Base-by-base conservation (phyloP, 2,329 filamentous ascomycete genomes). In the Lachnum nothofagi region DNA sequence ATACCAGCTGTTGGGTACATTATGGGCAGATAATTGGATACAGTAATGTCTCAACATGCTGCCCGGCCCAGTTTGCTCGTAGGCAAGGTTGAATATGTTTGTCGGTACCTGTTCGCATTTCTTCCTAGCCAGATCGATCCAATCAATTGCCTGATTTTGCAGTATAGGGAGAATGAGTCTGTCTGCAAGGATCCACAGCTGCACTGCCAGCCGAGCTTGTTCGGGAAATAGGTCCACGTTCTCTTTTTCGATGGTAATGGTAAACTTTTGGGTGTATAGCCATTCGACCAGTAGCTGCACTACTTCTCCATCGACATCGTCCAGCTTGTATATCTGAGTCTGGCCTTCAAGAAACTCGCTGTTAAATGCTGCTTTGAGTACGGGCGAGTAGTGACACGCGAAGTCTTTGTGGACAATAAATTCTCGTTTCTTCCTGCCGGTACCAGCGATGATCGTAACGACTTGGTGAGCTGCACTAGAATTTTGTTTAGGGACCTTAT, bases 31-130 rank as follows among this genome's bases (percentile, higher is more conserved):
- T 6, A 29, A 29, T 29, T 29, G 6, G 25, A 29, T 12, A 6
- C 6, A 7, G 25, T 20, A 16, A 16, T 12, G 38, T n/a, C 25
- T n/a, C 8, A n/a, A 19, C 38, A 22, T 66, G 67, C 71, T 1
- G 68, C 82, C 6, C 68, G 68, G 2, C 82, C 6, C 12, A 6
- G 25, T 29, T 29, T 29, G 25, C 12, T 29, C 25, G 12, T 29
- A 29, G 6, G 25, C 25, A 7, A 6, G 6, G 7, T 7, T 7
- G 12, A 7, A 29, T 29, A 12, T 7, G 25, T 6, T 29, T 6
- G 25, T 29, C 6, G 25, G 6, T 7, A 29, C 25, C 6, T 6
- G 12, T 12, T 29, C 25, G 25, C 6, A 6, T 6, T 7, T 6
- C 12, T 29, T 29, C 7, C 12, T 6, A 29, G 25, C 79, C 7